Evolutionary conservation across 83 land plant species (phyloP), one percentile per base, ranked within the genome.

Genomic region (Thuja plicata): DNA sequence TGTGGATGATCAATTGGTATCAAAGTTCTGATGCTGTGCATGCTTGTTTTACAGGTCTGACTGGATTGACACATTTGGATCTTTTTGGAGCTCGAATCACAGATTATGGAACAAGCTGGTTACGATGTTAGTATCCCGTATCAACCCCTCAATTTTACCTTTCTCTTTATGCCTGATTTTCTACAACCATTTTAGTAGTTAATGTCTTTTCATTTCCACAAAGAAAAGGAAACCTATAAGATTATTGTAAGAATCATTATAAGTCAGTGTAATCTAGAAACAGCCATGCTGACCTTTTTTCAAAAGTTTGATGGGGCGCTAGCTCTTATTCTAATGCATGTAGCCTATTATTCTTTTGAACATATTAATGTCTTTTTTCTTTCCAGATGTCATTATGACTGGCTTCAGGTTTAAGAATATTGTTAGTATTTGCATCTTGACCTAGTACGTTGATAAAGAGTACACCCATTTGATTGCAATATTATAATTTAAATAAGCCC

Each of bases 71-170:
- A 80, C 97, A 96, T 92, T 88, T 98, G 91, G 99, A 98, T 92
- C 98, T 98, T 86, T 98, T 98, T 92, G 99, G 99, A 60, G 99
- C 99, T 84, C 98, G 97, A 27, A 96, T 98, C 85, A 94, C 99
- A 54, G 99, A 98, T 86, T 90, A 88, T 86, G 99, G 99, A 85
- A 96, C 98, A 88, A 88, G 88, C 57, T 91, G 88, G 66, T 90
- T 98, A 86, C 89, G 90, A 91, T 86, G 99, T 96, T 87, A 62
- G 95, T 90, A 38, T 55, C 38, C 5, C 24, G 4, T 84, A 30
- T 83, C 85, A 83, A 19, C 34, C 32, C 85, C 85, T 27, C 34
- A 46, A n/a, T 12, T 45, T n/a, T 27, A 24, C 8, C 55, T 4
- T 41, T 83, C 12, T 40, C 55, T 27, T 11, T n/a, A 27, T 24